phyloP scores from a whole-genome alignment of 805 yeast species.

The Cyberlindnera xylosilytica region DNA sequence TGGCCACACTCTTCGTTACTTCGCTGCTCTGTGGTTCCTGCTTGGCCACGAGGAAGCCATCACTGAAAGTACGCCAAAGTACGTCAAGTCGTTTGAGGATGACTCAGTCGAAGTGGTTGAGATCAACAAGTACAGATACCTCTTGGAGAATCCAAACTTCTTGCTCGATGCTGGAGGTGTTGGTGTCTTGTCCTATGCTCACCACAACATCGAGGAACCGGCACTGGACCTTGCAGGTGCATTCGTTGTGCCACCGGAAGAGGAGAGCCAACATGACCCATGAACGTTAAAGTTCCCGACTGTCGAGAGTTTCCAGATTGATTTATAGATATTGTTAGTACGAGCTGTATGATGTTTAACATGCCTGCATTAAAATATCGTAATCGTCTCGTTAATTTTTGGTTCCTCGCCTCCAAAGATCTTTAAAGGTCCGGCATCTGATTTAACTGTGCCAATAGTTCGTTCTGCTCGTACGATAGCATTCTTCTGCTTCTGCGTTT shows the following conservation, averaged over 20 bases:
- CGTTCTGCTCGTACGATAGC: slow-evolving; percentile 52
- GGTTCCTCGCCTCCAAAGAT: background rate
- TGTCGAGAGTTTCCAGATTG: too few relatives aligned
- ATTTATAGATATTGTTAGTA: too few relatives aligned
- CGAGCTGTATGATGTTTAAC: too few relatives aligned
- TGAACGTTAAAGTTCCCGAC: too few relatives aligned
- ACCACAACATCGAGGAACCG: slow-evolving; percentile 79
- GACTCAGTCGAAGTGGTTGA: slow-evolving; percentile 32
- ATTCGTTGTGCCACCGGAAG: slow-evolving; percentile 67
- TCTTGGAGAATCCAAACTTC: slow-evolving; percentile 66
- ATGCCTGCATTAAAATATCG: too few relatives aligned
- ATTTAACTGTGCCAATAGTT: slow-evolving; percentile 44
- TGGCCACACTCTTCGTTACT: slow-evolving; percentile 88
- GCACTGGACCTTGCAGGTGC: slow-evolving; percentile 85
- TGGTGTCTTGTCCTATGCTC: slow-evolving; percentile 89
- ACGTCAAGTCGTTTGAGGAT: slow-evolving; percentile 22
- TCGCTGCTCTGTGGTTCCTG: slow-evolving; percentile 83
- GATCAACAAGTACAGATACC: slow-evolving; percentile 31
- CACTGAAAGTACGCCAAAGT: slow-evolving; percentile 13
- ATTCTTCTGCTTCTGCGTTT: slow-evolving; percentile 30
- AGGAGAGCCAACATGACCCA: slow-evolving; percentile 31
- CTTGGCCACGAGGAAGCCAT: slow-evolving; percentile 28
- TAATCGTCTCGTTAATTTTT: too few relatives aligned
- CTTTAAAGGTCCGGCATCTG: slow-evolving; percentile 16
- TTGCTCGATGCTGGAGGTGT: slow-evolving; percentile 94